Evolutionary conservation across 139 green algal species (phyloP), one percentile per base, ranked within the genome.

Genomic region (Tetradesmus lagerheimii): DNA sequence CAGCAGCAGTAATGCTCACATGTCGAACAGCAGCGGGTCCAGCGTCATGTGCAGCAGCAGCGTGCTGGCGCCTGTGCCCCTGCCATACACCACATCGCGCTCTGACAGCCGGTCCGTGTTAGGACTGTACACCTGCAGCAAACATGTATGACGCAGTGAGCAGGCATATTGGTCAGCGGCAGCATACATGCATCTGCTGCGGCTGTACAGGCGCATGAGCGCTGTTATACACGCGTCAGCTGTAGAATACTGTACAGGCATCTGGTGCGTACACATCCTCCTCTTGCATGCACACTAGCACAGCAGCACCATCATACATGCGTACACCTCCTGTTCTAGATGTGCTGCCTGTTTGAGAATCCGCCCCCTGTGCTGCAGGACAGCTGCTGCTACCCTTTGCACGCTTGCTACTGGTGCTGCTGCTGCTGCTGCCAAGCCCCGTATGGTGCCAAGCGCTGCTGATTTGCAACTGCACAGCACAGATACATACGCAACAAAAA

Each of bases 71-170:
- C 45, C 80, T 16, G 71, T 83, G 8, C 85, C 85, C 18, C 71
- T 35, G 14, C 12, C 27, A 41, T 53, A 85, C 2, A 18, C 11
- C 18, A 90, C 76, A 0, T 38, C 15, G 6, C 86, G 50, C 76
- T 90, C 86, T 1, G 47, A n/a, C 20, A 90, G 76, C 53, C 85
- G 80, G 86, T 90, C 86, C 15, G 86, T 79, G 50, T 78, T 78
- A 76, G 81, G 86, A 50, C 86, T 85, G 77, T 90, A 90, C 45
- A 90, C 86, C 86, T 90, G 86, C 27, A 66, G 39, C 25, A 85
- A 2, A n/a, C n/a, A n/a, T n/a, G n/a, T n/a, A n/a, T n/a, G n/a
- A 37, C 27, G 29, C 29, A 31, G 29, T 16, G 62, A 34, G 18
- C 29, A 34, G 6, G 15, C 4, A 76, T 34, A 1, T 12, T n/a